Percentiles rank a stretch among this genome's conserved stretches.
phyloP scores from a whole-genome alignment of 176 grass and related monocot genomes.

The Zoysia pacifica region DNA sequence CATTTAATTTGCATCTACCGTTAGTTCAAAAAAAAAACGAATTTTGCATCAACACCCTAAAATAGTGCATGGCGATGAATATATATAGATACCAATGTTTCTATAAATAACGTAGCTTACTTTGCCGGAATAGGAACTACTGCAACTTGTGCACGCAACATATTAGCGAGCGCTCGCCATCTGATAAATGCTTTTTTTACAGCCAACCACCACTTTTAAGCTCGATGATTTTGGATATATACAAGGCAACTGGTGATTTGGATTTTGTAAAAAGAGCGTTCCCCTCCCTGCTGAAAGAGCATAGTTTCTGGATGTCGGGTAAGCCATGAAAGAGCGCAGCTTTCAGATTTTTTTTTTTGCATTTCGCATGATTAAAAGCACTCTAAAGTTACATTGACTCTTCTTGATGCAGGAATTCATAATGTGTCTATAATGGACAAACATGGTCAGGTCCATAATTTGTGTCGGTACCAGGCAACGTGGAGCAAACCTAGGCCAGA shows the following conservation, averaged over 20 bases:
- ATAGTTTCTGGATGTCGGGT: constrained; percentile 98
- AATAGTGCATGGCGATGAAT: neutral
- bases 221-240: constrained; percentile 84
- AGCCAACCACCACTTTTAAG: constrained; percentile 94
- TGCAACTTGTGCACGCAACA: no score
- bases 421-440: constrained; percentile 69
- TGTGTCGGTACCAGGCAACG: constrained; percentile 75
- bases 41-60: neutral
- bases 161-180: neutral
- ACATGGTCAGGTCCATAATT: constrained; percentile 53
- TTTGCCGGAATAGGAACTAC: neutral
- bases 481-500: constrained; percentile 96
- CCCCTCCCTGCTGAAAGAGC: constrained; percentile 77
- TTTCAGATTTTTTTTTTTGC: constrained; percentile 26
- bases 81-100: neutral
- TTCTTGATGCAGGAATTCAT: constrained; percentile 62
- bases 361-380: constrained; percentile 20
- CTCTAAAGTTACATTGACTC: constrained; percentile 16
- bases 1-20: neutral
- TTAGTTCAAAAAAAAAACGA: no score
- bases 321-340: neutral
- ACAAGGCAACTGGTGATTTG: constrained; percentile 62
- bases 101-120: neutral
- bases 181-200: constrained; percentile 35
- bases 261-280: constrained; percentile 57